Conservation (phyloP, 2,329 filamentous ascomycete species). For the Trichophyton schoenleinii region DNA sequence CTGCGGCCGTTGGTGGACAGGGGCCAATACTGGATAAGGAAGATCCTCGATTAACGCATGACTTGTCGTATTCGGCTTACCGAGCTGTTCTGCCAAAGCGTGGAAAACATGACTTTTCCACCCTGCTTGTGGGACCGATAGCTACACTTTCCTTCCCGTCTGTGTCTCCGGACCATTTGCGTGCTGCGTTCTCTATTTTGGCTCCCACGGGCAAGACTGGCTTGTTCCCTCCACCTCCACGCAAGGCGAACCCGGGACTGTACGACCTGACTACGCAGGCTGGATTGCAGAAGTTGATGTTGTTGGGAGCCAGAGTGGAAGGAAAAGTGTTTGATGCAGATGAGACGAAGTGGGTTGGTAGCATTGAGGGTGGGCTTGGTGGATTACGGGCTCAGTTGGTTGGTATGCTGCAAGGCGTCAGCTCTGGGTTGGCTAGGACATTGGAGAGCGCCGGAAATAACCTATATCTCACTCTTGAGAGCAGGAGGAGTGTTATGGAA, state of each 20-base stretch:
- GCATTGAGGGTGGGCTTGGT: constrained; percentile 69
- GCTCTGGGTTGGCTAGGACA: constrained; percentile 61
- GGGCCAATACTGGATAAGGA: constrained; percentile 26
- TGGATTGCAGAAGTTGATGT: constrained; percentile 72
- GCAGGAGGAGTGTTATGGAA: constrained; percentile 66
- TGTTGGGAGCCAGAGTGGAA: constrained; percentile 79
- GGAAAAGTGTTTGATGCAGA: constrained; percentile 69
- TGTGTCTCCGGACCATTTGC: constrained; percentile 73
- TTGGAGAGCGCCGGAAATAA: constrained; percentile 70
- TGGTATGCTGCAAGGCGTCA: constrained; percentile 64
- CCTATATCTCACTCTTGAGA: constrained; percentile 79
- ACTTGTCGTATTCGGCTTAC: constrained; percentile 46
- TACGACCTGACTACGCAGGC: constrained; percentile 67
- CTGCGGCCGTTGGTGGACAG: constrained; percentile 18
- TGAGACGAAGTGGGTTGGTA: constrained; percentile 57
- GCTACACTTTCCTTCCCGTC: constrained; percentile 67
- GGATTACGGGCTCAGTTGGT: constrained; percentile 73
- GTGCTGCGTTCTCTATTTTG: constrained; percentile 66
- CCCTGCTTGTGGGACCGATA: constrained; percentile 69
- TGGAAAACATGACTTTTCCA: constrained; percentile 51
- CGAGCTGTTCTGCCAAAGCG: constrained; percentile 38
- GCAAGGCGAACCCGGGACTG: constrained; percentile 65
- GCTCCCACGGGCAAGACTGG: constrained; percentile 48
- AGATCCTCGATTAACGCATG: constrained; percentile 41
- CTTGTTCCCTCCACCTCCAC: constrained; percentile 64